Conservation (phyloP, 129 eudicot genomes). For the Centaurea solstitialis region DNA sequence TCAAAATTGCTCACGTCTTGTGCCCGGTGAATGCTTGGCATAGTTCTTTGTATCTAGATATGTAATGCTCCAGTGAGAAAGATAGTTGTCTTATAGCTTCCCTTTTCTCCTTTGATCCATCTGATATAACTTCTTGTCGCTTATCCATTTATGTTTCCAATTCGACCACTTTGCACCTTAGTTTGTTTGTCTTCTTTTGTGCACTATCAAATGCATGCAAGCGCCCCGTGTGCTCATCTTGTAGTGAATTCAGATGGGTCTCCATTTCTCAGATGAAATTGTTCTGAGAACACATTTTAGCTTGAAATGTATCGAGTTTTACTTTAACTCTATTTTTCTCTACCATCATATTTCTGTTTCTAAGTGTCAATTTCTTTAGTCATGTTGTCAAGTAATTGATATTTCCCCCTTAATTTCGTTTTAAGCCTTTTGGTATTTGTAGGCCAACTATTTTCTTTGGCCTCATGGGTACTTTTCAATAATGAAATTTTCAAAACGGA, state of each 20-base stretch:
- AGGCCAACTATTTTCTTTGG: no score
- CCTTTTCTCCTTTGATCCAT: slow-evolving; percentile 74
- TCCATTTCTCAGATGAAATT: slow-evolving; percentile 45
- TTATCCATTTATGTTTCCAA: slow-evolving; percentile 51
- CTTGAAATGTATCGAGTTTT: no score
- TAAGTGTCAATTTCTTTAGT: no score
- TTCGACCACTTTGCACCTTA: slow-evolving; percentile 40
- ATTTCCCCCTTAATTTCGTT: no score
- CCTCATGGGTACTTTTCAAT: no score
- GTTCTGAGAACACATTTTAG: no score
- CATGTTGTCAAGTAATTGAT: no score
- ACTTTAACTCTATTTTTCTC: no score
- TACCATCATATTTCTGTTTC: no score
- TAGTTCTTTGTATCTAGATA: slow-evolving; percentile 68
- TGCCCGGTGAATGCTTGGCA: slow-evolving; percentile 43
- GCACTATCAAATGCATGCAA: slow-evolving; percentile 37
- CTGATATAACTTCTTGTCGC: slow-evolving; percentile 44
- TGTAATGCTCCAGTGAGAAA: slow-evolving; percentile 72
- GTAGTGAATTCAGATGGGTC: slow-evolving; percentile 26
- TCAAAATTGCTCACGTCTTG: slow-evolving; percentile 50
- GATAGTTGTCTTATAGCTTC: slow-evolving; percentile 86
- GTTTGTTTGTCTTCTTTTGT: slow-evolving; percentile 34
- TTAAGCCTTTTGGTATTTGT: no score
- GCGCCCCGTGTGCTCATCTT: slow-evolving; percentile 35
- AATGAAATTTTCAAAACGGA: no score